Conservation (phyloP, 1,139 yeast genomes). For the Magnusiomyces starmeri region DNA sequence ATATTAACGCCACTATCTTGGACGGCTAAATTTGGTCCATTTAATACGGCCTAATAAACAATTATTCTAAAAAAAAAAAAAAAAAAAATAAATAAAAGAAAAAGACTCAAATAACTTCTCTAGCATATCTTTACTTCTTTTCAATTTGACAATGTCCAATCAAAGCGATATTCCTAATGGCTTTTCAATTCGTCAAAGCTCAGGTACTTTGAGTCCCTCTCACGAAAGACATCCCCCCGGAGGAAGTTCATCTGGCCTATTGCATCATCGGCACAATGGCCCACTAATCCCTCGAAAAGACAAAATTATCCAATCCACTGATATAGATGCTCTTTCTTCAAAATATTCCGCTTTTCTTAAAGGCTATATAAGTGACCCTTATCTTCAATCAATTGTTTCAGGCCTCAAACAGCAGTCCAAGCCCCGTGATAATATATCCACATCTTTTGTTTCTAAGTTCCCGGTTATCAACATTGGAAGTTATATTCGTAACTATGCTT, state of each 20-base stretch:
- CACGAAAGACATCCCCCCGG: no score
- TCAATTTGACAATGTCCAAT: no score
- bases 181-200: no score
- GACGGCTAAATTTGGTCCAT: neutral
- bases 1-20: neutral
- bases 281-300: constrained; percentile 31
- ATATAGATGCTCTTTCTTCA: constrained; percentile 77
- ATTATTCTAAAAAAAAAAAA: no score
- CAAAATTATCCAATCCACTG: constrained; percentile 60
- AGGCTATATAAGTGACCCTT: constrained; percentile 52
- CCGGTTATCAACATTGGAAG: constrained; percentile 80
- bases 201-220: no score
- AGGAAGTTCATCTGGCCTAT: no score
- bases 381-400: constrained; percentile 39
- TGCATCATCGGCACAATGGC: no score
- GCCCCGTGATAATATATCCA: constrained; percentile 19
- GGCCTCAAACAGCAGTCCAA: constrained; percentile 30
- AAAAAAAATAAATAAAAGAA: no score
- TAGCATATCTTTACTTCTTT: no score
- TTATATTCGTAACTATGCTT: constrained; percentile 59
- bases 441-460: constrained; percentile 42
- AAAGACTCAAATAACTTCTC: no score
- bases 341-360: constrained; percentile 51
- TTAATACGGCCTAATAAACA: no score
- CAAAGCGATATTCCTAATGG: no score